Percentiles rank a stretch among this genome's conserved stretches.
Evolutionary conservation across 2,329 filamentous ascomycete species (phyloP).

Genomic region (Penicillium frequentans): DNA sequence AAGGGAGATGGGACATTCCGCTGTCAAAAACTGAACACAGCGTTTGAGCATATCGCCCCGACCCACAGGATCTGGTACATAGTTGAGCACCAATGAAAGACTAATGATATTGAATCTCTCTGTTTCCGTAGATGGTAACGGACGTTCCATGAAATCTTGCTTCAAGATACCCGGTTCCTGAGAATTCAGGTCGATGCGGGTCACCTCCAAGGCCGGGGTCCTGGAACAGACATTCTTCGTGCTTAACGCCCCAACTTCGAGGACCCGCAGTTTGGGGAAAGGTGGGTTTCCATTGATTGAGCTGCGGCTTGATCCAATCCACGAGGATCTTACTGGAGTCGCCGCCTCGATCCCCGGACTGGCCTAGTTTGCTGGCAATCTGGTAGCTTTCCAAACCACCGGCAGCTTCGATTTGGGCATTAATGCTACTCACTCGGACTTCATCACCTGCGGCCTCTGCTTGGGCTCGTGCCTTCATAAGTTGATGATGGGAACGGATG

Average conservation of each 20-base stretch:
- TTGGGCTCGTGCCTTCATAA: conserved; percentile 57
- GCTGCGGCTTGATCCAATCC: conserved; percentile 53
- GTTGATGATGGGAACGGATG: conserved; percentile 60
- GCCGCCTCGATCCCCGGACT: conserved; percentile 61
- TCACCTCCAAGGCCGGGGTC: conserved; percentile 68
- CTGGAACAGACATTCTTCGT: conserved; percentile 80
- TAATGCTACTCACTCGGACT: conserved; percentile 43
- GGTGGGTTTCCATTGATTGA: conserved; percentile 23
- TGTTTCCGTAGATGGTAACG: conserved; percentile 60
- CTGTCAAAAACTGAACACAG: conserved; percentile 67
- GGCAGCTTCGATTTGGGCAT: conserved; percentile 53
- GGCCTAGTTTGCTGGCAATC: conserved; percentile 62
- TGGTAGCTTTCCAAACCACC: conserved; percentile 63
- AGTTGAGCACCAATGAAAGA: conserved; percentile 90
- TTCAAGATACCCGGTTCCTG: conserved; percentile 74
- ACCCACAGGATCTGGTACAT: conserved; percentile 72
- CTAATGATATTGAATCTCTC: conserved; percentile 87
- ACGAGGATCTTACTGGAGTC: conserved; percentile 62
- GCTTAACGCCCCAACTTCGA: conserved; percentile 88
- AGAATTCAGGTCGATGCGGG: conserved; percentile 87
- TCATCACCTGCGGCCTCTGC: conserved; percentile 51
- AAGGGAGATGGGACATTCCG: conserved; percentile 25
- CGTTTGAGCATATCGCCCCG: conserved; percentile 84
- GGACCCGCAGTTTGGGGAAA: conserved; percentile 58
- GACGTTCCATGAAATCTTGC: conserved; percentile 92